Conservation (phyloP, 148 eudicot genomes). For the Cornus kousa region DNA sequence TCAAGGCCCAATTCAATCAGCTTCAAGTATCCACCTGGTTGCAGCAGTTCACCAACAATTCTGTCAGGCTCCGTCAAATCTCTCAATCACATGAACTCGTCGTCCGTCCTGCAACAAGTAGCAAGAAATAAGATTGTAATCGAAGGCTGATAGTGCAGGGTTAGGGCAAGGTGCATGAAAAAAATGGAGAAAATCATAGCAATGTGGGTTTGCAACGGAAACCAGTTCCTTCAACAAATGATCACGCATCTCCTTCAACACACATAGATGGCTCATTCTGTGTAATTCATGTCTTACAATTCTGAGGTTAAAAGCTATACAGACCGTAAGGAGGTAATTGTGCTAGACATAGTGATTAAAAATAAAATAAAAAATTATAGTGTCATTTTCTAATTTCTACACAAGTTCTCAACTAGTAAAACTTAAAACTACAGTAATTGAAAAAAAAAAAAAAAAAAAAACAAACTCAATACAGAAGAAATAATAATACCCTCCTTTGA, state of each 20-base stretch:
- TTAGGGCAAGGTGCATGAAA: no score
- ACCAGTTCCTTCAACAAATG: background rate
- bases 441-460: no score
- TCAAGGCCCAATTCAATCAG: conserved; percentile 52
- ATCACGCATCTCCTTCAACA: background rate
- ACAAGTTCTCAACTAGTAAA: no score
- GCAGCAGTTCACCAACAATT: conserved; percentile 58
- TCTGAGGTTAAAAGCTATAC: background rate
- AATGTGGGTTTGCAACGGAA: background rate
- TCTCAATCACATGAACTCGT: conserved; percentile 48
- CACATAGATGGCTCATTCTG: background rate
- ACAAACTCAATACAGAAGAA: no score
- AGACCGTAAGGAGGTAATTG: background rate
- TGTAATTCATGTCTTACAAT: background rate
- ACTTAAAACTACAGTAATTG: no score
- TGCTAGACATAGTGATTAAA: no score
- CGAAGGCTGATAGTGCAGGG: background rate
- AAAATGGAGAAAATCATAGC: background rate
- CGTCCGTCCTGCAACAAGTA: conserved; percentile 43
- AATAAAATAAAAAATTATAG: no score
- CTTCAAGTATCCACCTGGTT: conserved; percentile 62
- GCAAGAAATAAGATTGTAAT: background rate
- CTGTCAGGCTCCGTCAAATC: conserved; percentile 56
- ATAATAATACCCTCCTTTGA: no score
- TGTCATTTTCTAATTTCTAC: no score